Conservation (phyloP, 805 yeast species). For the Suhomyces canberraensis region DNA sequence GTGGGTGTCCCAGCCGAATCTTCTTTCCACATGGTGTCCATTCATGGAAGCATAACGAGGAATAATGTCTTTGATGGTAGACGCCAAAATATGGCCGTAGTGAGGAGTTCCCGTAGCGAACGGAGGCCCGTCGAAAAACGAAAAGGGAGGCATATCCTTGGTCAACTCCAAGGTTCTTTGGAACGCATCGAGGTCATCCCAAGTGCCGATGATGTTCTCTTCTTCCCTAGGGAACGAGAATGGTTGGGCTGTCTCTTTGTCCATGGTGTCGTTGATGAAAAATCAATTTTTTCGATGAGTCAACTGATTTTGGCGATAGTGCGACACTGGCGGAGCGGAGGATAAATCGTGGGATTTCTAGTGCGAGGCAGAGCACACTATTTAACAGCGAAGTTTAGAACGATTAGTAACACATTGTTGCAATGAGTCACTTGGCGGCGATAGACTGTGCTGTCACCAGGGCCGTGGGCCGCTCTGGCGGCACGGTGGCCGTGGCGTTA, state of each 20-base stretch:
- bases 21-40: constrained; percentile 92
- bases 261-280: too few relatives aligned
- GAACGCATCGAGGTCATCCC: constrained; percentile 96
- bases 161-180: constrained; percentile 79
- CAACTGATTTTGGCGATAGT: too few relatives aligned
- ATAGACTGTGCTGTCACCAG: too few relatives aligned
- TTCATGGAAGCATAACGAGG: constrained; percentile 98
- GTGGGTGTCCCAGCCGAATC: constrained; percentile 99
- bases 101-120: constrained; percentile 99
- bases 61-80: constrained; percentile 94
- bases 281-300: too few relatives aligned
- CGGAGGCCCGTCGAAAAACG: constrained; percentile 99
- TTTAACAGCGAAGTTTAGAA: too few relatives aligned
- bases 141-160: constrained; percentile 79
- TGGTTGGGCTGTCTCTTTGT: constrained; percentile 11
- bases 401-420: too few relatives aligned
- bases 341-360: too few relatives aligned
- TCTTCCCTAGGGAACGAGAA: constrained; percentile 89
- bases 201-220: constrained; percentile 69
- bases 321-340: too few relatives aligned
- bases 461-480: too few relatives aligned
- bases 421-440: too few relatives aligned
- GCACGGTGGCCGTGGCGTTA: constrained; percentile 56
- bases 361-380: too few relatives aligned
- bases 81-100: constrained; percentile 95